These are phyloP conservation scores for Cornus suecica DNA, from an alignment of 148 eudicot genomes.

Conservation along the genomic window DNA sequence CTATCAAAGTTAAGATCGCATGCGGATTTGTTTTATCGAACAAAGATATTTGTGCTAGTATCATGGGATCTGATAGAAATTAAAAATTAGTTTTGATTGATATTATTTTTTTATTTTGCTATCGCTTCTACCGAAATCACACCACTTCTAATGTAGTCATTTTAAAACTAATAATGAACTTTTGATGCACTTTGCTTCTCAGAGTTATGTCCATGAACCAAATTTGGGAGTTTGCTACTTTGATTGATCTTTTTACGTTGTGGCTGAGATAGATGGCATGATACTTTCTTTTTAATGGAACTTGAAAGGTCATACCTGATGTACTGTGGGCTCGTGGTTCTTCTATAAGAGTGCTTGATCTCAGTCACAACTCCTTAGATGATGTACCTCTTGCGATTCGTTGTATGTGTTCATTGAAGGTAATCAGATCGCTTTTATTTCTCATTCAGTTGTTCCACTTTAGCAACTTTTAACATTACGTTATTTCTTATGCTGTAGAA, in stretches of 20 bases:
- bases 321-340: conserved; percentile 78
- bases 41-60: background rate
- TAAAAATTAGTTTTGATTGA: background rate
- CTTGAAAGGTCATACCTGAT: conserved; percentile 61
- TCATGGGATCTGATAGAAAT: background rate
- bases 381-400: conserved; percentile 52
- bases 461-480: background rate
- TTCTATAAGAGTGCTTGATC: conserved; percentile 76
- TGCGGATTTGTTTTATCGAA: background rate
- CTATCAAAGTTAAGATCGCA: background rate
- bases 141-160: background rate
- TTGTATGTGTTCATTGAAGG: conserved; percentile 54
- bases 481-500: conserved; percentile 51
- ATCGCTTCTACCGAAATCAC: background rate
- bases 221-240: background rate
- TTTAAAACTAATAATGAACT: background rate
- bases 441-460: background rate
- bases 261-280: background rate
- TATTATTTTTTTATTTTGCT: background rate
- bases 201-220: background rate
- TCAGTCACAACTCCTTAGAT: conserved; percentile 58
- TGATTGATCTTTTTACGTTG: background rate
- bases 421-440: conserved; percentile 17
- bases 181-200: background rate
- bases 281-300: conserved; percentile 12